Percentiles rank a stretch among this genome's conserved stretches.
Evolutionary conservation across 2,329 filamentous ascomycete species (phyloP).

Genomic region (Colletotrichum sp.): DNA sequence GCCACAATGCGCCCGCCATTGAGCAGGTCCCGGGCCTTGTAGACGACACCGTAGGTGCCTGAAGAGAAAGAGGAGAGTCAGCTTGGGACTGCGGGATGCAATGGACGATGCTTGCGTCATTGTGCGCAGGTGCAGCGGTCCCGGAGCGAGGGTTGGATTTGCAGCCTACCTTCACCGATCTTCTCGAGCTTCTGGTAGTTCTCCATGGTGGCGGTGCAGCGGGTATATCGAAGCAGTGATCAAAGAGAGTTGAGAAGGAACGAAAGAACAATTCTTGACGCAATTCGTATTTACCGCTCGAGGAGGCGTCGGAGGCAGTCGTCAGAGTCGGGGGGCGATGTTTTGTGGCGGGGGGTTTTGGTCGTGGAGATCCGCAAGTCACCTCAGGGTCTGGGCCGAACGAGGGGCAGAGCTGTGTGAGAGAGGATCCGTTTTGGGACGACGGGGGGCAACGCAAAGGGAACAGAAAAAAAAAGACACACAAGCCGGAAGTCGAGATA

Average conservation of each 20-base stretch:
- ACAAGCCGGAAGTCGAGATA: conserved; percentile 1
- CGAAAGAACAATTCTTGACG: background rate
- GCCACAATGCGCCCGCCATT: conserved; percentile 87
- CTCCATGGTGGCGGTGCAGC: conserved; percentile 66
- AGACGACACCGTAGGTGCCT: conserved; percentile 96
- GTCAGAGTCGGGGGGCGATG: background rate
- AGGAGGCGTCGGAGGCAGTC: background rate
- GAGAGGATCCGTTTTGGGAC: background rate
- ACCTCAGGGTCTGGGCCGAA: conserved; percentile 13
- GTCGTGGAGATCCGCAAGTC: background rate
- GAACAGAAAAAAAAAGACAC: background rate
- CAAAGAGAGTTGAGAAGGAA: background rate
- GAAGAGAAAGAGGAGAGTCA: background rate
- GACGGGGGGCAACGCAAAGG: background rate
- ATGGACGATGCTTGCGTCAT: background rate
- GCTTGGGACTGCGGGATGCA: background rate
- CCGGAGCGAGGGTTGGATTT: background rate
- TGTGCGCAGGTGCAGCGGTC: background rate
- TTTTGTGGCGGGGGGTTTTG: conserved; percentile 7
- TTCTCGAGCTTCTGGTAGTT: conserved; percentile 98
- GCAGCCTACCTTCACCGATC: conserved; percentile 83
- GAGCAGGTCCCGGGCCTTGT: conserved; percentile 88
- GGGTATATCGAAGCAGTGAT: background rate
- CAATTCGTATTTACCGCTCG: background rate
- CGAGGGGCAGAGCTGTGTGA: conserved; percentile 9